Evolutionary conservation across 352 stramenopile genomes (phyloP), one percentile per base, ranked within the genome.

Genomic region (Phytophthora hibernalis): DNA sequence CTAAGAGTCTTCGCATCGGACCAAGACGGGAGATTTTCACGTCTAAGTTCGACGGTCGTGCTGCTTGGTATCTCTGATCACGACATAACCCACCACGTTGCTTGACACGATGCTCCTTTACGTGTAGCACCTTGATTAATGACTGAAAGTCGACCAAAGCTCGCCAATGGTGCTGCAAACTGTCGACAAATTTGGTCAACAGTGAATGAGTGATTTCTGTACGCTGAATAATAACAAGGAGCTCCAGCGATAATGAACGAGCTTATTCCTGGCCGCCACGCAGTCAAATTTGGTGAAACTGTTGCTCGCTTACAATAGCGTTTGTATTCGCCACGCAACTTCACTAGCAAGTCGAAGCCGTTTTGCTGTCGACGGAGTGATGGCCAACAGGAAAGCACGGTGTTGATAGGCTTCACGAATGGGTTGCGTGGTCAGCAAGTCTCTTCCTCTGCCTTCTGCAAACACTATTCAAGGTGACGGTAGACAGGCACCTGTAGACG

Each of bases 371-470:
- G 47, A 62, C 54, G 43, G 6, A 59, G 65, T 71, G 50, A 74
- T 74, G 67, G 8, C 43, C 49, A 44, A 43, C 49, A 49, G 24
- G 49, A 51, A 35, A 60, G n/a, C 24, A 11, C n/a, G 26, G 22
- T 37, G 20, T 57, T 31, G 33, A 47, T 42, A 52, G 51, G 28
- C 49, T 44, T 54, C 38, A 68, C 31, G 30, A 63, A 75, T 72
- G 67, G 67, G 61, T n/a, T 71, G 61, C 21, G 37, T 22, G 30
- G 31, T 21, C 49, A 72, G 54, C 50, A 75, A 75, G 21, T 40
- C 44, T 59, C 28, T 53, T 43, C n/a, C 49, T 30, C 48, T 37
- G 20, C 52, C 54, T 33, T 15, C 47, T 52, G 20, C 37, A n/a
- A 24, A 22, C 48, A n/a, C 18, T n/a, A 15, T 26, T 5, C 15